These are phyloP conservation scores for Nicotiana tomentosiformis DNA, from an alignment of 257 asterid species.

Conservation along the genomic window DNA sequence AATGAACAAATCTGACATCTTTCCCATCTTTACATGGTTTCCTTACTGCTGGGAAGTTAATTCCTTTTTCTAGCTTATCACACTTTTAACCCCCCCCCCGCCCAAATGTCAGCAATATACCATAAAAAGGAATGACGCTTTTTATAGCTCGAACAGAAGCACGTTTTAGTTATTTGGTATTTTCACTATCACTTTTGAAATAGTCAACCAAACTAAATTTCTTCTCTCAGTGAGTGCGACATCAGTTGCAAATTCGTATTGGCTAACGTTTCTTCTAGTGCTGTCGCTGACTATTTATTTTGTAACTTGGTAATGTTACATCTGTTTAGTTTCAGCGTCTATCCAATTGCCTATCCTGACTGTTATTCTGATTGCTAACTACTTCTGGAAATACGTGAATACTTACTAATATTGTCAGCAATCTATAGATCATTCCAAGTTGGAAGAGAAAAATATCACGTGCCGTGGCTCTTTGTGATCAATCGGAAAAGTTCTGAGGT, in stretches of 20 bases:
- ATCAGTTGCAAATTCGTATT: background rate
- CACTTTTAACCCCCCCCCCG: background rate
- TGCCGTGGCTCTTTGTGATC: slow-evolving; percentile 89
- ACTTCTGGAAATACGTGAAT: background rate
- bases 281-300: background rate
- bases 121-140: no score
- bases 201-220: background rate
- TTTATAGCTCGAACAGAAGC: background rate
- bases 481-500: slow-evolving; percentile 89
- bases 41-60: background rate
- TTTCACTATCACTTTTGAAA: background rate
- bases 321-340: background rate
- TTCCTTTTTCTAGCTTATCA: background rate
- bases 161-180: background rate
- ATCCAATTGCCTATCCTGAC: background rate
- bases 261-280: background rate
- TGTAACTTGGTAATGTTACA: background rate
- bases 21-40: background rate
- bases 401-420: background rate
- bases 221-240: background rate
- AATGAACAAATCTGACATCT: background rate
- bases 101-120: no score
- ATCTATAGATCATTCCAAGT: slow-evolving; percentile 89
- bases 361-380: background rate
- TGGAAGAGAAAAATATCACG: slow-evolving; percentile 79